A percentile compares a stretch with the other conserved stretches of the same genome.
phyloP scores from a whole-genome alignment of 768 basidiomycete species.

The Termitomyces sp. region DNA sequence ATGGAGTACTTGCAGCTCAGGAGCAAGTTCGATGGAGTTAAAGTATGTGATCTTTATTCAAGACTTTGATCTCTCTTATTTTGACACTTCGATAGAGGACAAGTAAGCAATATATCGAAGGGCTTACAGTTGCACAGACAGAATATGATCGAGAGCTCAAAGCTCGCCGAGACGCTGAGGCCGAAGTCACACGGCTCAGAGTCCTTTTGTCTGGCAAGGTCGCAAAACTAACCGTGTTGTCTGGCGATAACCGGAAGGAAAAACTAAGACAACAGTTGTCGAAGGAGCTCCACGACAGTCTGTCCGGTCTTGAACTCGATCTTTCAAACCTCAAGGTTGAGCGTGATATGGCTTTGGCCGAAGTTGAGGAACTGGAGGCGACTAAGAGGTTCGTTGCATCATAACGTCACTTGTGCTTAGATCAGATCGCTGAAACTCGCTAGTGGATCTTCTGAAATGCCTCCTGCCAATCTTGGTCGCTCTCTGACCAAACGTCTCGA shows the following conservation, averaged over 20 bases:
- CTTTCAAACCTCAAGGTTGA: constrained; percentile 86
- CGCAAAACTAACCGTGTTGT: constrained; percentile 80
- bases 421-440: constrained; percentile 13
- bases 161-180: constrained; percentile 85
- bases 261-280: constrained; percentile 79
- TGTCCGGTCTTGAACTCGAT: constrained; percentile 80
- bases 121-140: constrained; percentile 86
- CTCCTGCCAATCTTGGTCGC: constrained; percentile 51
- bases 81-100: constrained; percentile 55
- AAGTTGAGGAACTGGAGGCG: constrained; percentile 85
- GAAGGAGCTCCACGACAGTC: constrained; percentile 71
- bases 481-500: constrained; percentile 86
- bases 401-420: not conserved
- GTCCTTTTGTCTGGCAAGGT: constrained; percentile 89
- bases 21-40: constrained; percentile 78
- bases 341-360: constrained; percentile 88
- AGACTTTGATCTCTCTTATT: not conserved
- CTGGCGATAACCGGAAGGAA: constrained; percentile 71
- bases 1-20: constrained; percentile 63
- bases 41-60: constrained; percentile 48
- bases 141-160: constrained; percentile 94
- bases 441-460: constrained; percentile 30
- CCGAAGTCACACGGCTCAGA: constrained; percentile 83
- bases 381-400: constrained; percentile 58
- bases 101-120: constrained; percentile 90